Base-by-base conservation (phyloP, 495 filamentous ascomycete genomes). In the Tuber melanosporum region DNA sequence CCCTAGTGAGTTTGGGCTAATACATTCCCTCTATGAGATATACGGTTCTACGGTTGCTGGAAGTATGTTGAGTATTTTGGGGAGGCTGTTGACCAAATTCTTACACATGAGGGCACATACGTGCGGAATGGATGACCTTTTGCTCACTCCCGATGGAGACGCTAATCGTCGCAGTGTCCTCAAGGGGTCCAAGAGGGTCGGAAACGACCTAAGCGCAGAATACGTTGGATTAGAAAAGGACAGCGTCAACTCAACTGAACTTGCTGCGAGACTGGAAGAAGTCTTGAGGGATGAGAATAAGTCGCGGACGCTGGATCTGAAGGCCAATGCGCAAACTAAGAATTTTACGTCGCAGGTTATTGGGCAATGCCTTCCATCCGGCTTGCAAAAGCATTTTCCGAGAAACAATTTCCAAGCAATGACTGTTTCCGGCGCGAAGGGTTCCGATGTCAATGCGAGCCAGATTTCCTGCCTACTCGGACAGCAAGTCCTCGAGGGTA, bases 361-460 rank as follows among this genome's bases (percentile, higher is more conserved):
- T 9, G 86, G 85, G 44, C 87, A 87, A 19, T 97, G 94, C 85
- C 87, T 98, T 62, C 96, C 95, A 1, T 82, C 82, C 14, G 94
- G 93, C 47, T 89, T 99, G 49, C 90, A 90, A 75, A 99, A 99
- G 85, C 90, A 90, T 36, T 98, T 98, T 85, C 96, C 96, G 0
- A 91, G 91, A 82, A 99, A 99, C 79, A 96, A 98, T 84, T 98
- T 99, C 94, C 96, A 98, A 87, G 89, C 91, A 77, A 99, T 99
- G 96, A 99, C 96, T 15, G 91, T 91, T 3, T 97, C 96, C 42
- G 96, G 96, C 81, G 96, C 96, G 71, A 99, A 99, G 88, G 95
- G 96, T 82, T 91, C 88, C 49, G 85, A 88, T 73, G 96, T 98
- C 82, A 99, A 99, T 84, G 96, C 96, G 75, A 97, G 95, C 81